Percentiles rank a stretch among this genome's conserved stretches.
phyloP scores from a whole-genome alignment of 1,284 basidiomycete genomes.

The Heliocybe sulcata region DNA sequence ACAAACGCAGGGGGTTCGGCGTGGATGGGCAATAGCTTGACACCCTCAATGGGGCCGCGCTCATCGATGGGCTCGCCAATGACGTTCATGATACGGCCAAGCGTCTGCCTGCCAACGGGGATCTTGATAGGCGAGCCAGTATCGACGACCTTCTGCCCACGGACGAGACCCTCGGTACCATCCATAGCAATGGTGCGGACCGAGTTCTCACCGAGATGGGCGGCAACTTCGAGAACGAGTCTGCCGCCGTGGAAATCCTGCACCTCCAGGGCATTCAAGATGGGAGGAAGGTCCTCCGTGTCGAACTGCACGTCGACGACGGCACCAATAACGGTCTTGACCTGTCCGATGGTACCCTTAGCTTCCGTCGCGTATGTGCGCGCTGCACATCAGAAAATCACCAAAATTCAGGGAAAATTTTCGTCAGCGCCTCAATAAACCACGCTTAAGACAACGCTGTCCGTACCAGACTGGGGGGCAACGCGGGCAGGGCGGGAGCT shows the following conservation, averaged over 20 bases:
- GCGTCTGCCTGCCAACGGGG: constrained; percentile 88
- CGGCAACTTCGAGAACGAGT: constrained; percentile 94
- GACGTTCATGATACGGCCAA: constrained; percentile 99
- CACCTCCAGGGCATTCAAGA: constrained; percentile 97
- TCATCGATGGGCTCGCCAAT: constrained; percentile 99
- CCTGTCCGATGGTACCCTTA: constrained; percentile 61
- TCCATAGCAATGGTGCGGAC: constrained; percentile 98
- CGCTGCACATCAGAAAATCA: constrained; percentile 32
- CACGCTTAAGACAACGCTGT: constrained; percentile 1
- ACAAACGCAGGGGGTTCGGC: constrained; percentile 95
- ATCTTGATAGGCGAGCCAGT: constrained; percentile 95
- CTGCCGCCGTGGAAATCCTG: constrained; percentile 88
- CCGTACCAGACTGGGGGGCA: constrained; percentile 34
- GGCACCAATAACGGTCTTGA: constrained; percentile 97
- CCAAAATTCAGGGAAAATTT: constrained; percentile 12
- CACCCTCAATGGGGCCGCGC: constrained; percentile 96
- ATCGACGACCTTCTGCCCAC: constrained; percentile 95
- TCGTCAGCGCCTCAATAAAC: not conserved
- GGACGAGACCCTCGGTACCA: constrained; percentile 99
- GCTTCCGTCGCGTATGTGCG: constrained; percentile 92
- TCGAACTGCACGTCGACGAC: constrained; percentile 99
- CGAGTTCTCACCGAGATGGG: constrained; percentile 97
- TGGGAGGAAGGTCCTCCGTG: constrained; percentile 85
- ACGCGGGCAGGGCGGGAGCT: constrained; percentile 37
- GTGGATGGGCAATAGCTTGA: constrained; percentile 88